These are phyloP conservation scores for Gonium pectorale DNA, from an alignment of 139 green algal genomes.

Conservation along the genomic window DNA sequence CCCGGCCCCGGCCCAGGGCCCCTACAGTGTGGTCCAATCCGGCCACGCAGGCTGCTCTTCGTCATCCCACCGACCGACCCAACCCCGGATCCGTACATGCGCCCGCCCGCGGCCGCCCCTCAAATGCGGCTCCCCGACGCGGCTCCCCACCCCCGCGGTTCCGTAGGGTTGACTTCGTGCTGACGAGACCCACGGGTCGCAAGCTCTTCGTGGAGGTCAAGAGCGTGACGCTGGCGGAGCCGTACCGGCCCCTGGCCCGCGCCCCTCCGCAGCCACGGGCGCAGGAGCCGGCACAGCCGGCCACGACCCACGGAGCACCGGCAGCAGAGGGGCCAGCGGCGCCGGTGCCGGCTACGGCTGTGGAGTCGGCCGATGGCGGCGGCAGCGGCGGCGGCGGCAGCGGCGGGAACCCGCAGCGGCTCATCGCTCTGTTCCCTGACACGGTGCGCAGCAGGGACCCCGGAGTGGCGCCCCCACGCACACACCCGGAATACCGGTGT, in stretches of 20 bases:
- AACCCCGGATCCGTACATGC: too few species aligned
- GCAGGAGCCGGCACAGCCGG: not conserved
- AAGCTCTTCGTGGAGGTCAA: conserved; percentile 75
- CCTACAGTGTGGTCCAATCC: too few species aligned
- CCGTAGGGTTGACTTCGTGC: conserved; percentile 53
- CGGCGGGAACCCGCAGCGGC: too few species aligned
- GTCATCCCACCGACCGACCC: too few species aligned
- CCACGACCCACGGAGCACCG: not conserved
- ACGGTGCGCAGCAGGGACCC: conserved; percentile 42
- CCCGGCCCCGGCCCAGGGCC: too few species aligned
- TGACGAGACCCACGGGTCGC: conserved; percentile 38
- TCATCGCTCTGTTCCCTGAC: conserved; percentile 76
- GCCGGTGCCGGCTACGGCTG: not conserved
- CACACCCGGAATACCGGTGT: too few species aligned
- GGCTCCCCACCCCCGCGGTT: too few species aligned
- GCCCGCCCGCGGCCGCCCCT: too few species aligned
- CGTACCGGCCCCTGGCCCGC: conserved; percentile 7
- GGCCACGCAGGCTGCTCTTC: too few species aligned
- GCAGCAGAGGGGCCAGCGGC: not conserved
- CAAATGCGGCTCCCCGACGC: too few species aligned
- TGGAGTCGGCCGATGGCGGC: not conserved
- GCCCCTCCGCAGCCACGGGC: too few species aligned
- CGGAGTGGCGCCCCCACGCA: not conserved
- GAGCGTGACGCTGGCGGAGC: conserved; percentile 67
- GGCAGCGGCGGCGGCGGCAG: too few species aligned